Evolutionary conservation across 495 filamentous ascomycete species (phyloP).

Genomic region (Penicillium angulare): DNA sequence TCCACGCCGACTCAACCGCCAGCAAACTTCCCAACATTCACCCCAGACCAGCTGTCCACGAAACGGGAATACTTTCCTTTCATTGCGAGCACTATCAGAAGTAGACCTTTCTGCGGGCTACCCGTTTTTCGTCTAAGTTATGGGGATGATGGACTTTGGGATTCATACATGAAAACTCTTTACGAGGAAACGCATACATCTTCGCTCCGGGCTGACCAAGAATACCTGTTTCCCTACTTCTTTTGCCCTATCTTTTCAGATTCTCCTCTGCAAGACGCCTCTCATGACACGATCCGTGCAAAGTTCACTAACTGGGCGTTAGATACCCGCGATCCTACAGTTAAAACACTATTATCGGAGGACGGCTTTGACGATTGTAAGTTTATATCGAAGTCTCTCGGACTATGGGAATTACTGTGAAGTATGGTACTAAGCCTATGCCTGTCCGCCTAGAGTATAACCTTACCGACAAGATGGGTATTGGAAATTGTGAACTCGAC

Average conservation of each 20-base stretch:
- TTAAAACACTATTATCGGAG: not conserved
- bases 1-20: no score
- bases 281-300: not conserved
- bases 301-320: not conserved
- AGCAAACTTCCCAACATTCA: no score
- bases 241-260: not conserved
- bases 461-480: not conserved
- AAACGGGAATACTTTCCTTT: no score
- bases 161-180: no score
- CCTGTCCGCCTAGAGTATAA: not conserved
- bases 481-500: not conserved
- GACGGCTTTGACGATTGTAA: not conserved
- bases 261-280: not conserved
- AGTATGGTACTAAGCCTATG: not conserved
- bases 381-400: not conserved
- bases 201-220: not conserved
- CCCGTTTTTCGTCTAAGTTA: no score
- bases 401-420: not conserved
- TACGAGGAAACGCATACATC: not conserved
- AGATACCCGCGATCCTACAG: not conserved
- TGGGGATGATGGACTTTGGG: no score
- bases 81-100: no score
- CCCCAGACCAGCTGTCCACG: no score
- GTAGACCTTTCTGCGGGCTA: no score
- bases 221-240: not conserved